Conservation (phyloP, 2,329 filamentous ascomycete genomes). For the Plenodomus tracheiphilus region DNA sequence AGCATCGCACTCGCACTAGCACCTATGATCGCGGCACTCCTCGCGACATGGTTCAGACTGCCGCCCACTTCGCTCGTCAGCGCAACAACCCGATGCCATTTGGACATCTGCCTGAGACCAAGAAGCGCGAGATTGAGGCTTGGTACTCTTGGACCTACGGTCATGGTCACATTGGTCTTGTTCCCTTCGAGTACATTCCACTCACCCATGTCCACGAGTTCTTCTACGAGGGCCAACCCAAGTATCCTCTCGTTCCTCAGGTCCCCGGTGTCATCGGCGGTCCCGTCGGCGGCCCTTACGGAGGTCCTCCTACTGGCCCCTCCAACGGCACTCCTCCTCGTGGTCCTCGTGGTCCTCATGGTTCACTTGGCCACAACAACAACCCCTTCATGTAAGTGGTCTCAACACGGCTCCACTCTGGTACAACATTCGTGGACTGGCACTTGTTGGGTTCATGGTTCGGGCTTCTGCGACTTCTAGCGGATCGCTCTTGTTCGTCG, state of each 20-base stretch:
- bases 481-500: not conserved
- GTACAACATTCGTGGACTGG: not conserved
- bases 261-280: constrained; percentile 27
- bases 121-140: constrained; percentile 29
- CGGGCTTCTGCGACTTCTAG: constrained; percentile 8
- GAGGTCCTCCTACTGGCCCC: constrained; percentile 12
- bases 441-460: constrained; percentile 3
- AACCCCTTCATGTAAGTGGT: constrained; percentile 16
- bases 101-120: constrained; percentile 15
- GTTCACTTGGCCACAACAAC: constrained; percentile 7
- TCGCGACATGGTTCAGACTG: constrained; percentile 35
- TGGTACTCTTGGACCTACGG: constrained; percentile 26
- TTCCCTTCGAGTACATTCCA: constrained; percentile 35
- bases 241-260: constrained; percentile 4
- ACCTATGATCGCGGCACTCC: constrained; percentile 80
- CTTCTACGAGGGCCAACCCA: constrained; percentile 12
- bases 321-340: no score
- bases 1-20: constrained; percentile 75
- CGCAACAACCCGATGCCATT: constrained; percentile 14
- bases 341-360: no score
- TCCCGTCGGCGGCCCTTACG: constrained; percentile 13
- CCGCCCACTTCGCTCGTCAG: constrained; percentile 20
- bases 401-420: not conserved
- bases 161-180: constrained; percentile 20
- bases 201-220: constrained; percentile 24